Base-by-base conservation (phyloP, 768 basidiomycete species). In the Phlegmacium glaucopus region DNA sequence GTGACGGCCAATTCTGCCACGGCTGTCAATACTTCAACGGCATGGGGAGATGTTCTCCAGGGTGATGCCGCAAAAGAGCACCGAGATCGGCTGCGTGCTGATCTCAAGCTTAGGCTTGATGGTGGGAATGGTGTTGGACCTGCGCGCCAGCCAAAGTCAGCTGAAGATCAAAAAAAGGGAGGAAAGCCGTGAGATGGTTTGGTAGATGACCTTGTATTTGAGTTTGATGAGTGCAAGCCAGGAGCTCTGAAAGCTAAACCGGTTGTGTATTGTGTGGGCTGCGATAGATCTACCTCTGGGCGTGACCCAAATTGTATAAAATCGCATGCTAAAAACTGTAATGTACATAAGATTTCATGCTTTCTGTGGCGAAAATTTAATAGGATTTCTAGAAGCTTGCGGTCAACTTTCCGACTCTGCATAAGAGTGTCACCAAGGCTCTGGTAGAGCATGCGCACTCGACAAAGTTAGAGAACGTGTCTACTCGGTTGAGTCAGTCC, bases 191-290 rank as follows among this genome's bases (percentile, higher is more conserved):
- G 50, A 16, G 51, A 55, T 43, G 35, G 17, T 9, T 35, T 55
- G n/a, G 47, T 48, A 12, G 50, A 55, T 32, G 22, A 48, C 35
- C 46, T 55, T 25, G 50, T 55, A 3, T 8, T 55, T 34, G 47
- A 52, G 36, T n/a, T 38, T 13, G 10, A 55, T 2, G 53, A 36
- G 26, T 29, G 29, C 15, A 39, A 26, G 36, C 25, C 29, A 17
- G 34, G 39, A 9, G 34, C 18, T 17, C n/a, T 28, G 12, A 36
- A 45, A 22, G 9, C 22, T 30, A 39, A 39, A 17, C 12, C 32
- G 4, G 51, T 49, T 9, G 36, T 53, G 9, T 56, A 53, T 38
- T 56, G 54, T 39, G n/a, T 56, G 39, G 51, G 41, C 12, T 56
- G 54, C 38, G 44, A 49, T 25, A 45, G 30, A 22, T 22, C 9